Conservation (phyloP, 2,329 filamentous ascomycete species). For the Arachnopeziza araneosa region DNA sequence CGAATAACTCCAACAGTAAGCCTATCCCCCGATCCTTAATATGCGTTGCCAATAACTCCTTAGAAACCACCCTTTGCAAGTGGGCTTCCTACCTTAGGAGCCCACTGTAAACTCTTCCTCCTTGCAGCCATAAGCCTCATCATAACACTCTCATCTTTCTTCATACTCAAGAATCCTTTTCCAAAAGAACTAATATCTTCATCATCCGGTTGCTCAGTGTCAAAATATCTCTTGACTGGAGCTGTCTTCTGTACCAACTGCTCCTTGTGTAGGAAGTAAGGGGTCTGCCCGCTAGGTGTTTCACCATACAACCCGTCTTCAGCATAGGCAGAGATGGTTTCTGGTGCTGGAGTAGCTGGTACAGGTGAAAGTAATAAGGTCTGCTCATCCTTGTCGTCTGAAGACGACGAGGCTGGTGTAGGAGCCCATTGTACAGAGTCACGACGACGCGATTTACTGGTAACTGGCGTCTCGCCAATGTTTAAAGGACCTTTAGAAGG, state of each 20-base stretch:
- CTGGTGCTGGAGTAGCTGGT: conserved; percentile 28
- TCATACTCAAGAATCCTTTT: conserved; percentile 39
- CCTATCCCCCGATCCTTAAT: too few relatives aligned
- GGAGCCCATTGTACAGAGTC: conserved; percentile 31
- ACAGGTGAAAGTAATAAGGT: conserved; percentile 26
- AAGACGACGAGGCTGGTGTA: conserved; percentile 19
- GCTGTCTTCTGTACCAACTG: conserved; percentile 29
- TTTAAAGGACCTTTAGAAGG: conserved; percentile 28
- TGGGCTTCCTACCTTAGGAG: conserved; percentile 69
- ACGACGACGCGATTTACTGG: conserved; percentile 25
- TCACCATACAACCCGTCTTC: conserved; percentile 28
- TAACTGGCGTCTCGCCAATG: conserved; percentile 26
- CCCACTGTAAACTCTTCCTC: conserved; percentile 72
- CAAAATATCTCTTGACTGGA: conserved; percentile 23
- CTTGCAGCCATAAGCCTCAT: conserved; percentile 59
- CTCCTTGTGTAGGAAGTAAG: conserved; percentile 29
- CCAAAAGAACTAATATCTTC: conserved; percentile 15
- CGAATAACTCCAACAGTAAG: too few relatives aligned
- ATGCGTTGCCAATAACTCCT: background rate
- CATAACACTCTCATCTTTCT: conserved; percentile 45
- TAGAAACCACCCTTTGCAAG: conserved; percentile 42
- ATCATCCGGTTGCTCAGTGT: conserved; percentile 13
- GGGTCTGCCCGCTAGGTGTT: conserved; percentile 26
- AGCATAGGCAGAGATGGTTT: conserved; percentile 25
- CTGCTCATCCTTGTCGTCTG: conserved; percentile 15